phyloP scores from a whole-genome alignment of 305 asterid genomes.

The Rubia tinctorum region DNA sequence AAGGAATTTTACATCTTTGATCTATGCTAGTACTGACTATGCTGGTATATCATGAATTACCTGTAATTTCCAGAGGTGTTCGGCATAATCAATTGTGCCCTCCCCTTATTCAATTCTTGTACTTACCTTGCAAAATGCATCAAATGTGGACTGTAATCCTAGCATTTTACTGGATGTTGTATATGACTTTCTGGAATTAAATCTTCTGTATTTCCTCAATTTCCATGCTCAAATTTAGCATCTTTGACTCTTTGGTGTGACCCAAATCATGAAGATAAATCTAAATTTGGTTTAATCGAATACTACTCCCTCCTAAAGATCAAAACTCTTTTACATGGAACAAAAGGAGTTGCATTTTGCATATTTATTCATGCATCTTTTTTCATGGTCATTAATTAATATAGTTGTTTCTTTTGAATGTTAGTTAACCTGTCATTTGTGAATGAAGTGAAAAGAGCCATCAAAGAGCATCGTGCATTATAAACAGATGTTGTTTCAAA shows the following conservation, averaged over 20 bases:
- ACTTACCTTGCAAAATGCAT: background rate
- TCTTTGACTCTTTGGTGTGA: background rate
- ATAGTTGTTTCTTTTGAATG: conserved; percentile 15
- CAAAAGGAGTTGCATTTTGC: background rate
- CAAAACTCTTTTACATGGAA: background rate
- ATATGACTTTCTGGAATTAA: background rate
- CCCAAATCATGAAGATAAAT: background rate
- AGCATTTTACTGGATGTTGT: conserved; percentile 7
- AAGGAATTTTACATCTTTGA: background rate
- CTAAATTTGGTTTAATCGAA: background rate
- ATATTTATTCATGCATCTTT: background rate
- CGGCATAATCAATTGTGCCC: background rate
- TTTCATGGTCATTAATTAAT: background rate
- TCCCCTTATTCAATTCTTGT: background rate
- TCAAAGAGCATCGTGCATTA: conserved; percentile 52
- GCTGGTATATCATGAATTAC: background rate
- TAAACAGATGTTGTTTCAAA: conserved; percentile 15
- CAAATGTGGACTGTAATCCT: background rate
- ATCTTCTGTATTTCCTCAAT: background rate
- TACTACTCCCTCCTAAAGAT: background rate
- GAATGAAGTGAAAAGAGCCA: conserved; percentile 58
- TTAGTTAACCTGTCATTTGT: conserved; percentile 48
- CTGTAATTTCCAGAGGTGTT: too few species aligned
- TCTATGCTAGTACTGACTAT: too few species aligned
- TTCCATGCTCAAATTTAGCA: background rate